These are phyloP conservation scores for Ascocoryne sarcoides DNA, from an alignment of 2,329 filamentous ascomycete species.

Conservation along the genomic window DNA sequence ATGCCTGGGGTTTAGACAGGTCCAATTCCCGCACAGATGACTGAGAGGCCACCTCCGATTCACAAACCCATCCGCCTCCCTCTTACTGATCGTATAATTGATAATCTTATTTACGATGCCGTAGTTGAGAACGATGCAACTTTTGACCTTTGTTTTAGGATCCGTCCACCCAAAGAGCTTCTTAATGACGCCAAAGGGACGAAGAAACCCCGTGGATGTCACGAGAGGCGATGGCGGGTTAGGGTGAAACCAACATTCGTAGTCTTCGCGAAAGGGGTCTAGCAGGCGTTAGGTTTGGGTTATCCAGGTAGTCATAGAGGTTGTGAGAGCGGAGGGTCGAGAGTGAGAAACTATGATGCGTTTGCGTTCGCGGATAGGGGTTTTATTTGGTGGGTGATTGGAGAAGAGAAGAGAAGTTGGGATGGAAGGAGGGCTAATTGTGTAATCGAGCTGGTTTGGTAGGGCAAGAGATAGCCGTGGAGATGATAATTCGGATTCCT, in stretches of 20 bases:
- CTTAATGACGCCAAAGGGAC: constrained; percentile 13
- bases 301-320: constrained; percentile 16
- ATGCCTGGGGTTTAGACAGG: constrained; percentile 25
- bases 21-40: constrained; percentile 29
- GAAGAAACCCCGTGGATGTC: constrained; percentile 5
- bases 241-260: constrained; percentile 23
- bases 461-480: too few relatives aligned
- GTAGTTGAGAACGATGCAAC: constrained; percentile 19
- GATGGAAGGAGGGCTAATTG: too few relatives aligned
- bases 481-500: too few relatives aligned
- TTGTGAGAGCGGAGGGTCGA: constrained; percentile 10
- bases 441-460: too few relatives aligned
- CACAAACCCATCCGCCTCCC: constrained; percentile 24
- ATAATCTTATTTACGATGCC: constrained; percentile 22
- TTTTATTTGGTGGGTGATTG: constrained; percentile 5
- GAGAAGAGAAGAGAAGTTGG: too few relatives aligned
- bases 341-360: constrained; percentile 10
- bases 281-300: constrained; percentile 11
- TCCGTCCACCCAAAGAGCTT: constrained; percentile 16
- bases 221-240: constrained; percentile 13
- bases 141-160: constrained; percentile 3
- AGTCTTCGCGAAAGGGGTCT: constrained; percentile 14
- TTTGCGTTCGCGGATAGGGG: constrained; percentile 12
- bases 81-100: constrained; percentile 14
- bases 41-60: constrained; percentile 24